A percentile compares a stretch with the other conserved stretches of the same genome.
Evolutionary conservation across 805 yeast species (phyloP).

Genomic region (Metschnikowia colocasiae): DNA sequence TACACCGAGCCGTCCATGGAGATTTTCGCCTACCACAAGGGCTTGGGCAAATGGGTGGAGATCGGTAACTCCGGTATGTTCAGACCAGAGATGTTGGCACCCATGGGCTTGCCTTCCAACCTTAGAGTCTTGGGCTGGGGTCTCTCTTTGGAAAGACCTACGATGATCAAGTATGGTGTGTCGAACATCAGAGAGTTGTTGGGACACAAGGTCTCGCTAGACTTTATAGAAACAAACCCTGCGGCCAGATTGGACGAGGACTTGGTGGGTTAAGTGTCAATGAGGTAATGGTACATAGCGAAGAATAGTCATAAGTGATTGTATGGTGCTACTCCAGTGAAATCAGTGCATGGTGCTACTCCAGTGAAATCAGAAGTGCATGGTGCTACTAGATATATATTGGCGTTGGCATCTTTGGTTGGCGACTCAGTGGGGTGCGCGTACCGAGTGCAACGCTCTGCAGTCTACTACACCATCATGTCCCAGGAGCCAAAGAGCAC

Average conservation of each 20-base stretch:
- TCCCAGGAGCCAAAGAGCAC: constrained; percentile 7
- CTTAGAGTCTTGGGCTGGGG: constrained; percentile 98
- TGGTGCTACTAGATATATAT: no score
- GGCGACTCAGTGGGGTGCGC: background rate
- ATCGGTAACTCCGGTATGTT: constrained; percentile 99
- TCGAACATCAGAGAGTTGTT: constrained; percentile 92
- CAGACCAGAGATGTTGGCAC: constrained; percentile 98
- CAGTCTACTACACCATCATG: constrained; percentile 6
- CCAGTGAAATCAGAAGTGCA: no score
- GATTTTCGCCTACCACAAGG: constrained; percentile 94
- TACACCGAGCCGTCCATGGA: constrained; percentile 99
- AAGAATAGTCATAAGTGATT: background rate
- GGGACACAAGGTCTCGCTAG: constrained; percentile 95
- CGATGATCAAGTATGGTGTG: constrained; percentile 97
- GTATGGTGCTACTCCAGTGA: background rate
- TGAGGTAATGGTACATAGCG: constrained; percentile 3
- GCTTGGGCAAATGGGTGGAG: constrained; percentile 96
- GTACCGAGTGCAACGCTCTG: background rate
- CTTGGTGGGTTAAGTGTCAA: constrained; percentile 24
- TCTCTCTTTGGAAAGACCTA: constrained; percentile 93
- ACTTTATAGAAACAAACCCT: constrained; percentile 91
- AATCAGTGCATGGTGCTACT: no score
- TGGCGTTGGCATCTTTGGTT: no score
- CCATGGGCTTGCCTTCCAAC: constrained; percentile 96
- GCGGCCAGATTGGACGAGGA: constrained; percentile 89